phyloP scores from a whole-genome alignment of 768 basidiomycete species.

The Gymnopilus junonius region DNA sequence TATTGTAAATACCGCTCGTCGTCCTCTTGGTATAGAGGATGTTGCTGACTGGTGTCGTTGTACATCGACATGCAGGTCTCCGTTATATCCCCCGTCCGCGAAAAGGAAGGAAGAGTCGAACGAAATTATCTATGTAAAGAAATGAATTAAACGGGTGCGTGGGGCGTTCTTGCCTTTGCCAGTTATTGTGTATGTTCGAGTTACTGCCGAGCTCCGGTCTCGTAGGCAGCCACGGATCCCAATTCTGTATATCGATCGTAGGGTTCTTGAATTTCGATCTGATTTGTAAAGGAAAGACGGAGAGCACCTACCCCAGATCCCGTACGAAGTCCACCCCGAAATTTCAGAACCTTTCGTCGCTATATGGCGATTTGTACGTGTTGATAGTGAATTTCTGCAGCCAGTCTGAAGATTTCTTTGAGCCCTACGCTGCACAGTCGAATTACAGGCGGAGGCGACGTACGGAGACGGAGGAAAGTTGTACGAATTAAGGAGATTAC shows the following conservation, averaged over 20 bases:
- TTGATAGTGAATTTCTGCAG: not conserved
- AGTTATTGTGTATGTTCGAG: slow-evolving; percentile 35
- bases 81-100: slow-evolving; percentile 27
- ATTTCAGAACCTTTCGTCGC: not conserved
- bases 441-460: not conserved
- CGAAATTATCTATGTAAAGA: slow-evolving; percentile 24
- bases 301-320: slow-evolving; percentile 3
- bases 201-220: slow-evolving; percentile 31
- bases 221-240: slow-evolving; percentile 21
- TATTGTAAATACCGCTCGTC: slow-evolving; percentile 17
- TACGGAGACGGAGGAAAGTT: slow-evolving; percentile 6
- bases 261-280: slow-evolving; percentile 14
- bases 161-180: slow-evolving; percentile 36
- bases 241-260: slow-evolving; percentile 30
- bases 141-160: slow-evolving; percentile 32
- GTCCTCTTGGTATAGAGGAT: slow-evolving; percentile 16
- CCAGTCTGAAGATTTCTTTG: not conserved
- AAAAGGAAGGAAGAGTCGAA: slow-evolving; percentile 26
- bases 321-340: not conserved
- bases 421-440: not conserved
- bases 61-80: slow-evolving; percentile 20
- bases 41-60: slow-evolving; percentile 14
- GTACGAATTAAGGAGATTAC: slow-evolving; percentile 13
- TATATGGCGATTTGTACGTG: not conserved
- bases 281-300: slow-evolving; percentile 21